Base-by-base conservation (phyloP, 2,329 filamentous ascomycete species). In the Metarhizium album region DNA sequence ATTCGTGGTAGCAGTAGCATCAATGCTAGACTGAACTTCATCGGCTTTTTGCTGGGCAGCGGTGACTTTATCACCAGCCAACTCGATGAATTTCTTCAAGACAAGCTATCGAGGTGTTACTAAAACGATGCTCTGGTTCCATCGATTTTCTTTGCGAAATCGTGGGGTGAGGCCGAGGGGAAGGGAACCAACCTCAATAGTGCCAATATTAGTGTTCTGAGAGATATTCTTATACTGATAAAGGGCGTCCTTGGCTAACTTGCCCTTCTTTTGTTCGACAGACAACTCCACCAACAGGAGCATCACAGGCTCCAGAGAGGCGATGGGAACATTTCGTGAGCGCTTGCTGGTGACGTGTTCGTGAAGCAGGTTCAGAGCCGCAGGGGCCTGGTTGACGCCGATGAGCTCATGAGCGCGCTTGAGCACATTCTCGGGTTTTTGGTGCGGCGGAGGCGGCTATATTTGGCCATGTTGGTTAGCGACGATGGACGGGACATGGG, bases 151-250 rank as follows among this genome's bases (percentile, higher is more conserved):
- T 23, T n/a, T 29, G 27, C 27, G 7, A 29, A 6, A 9, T 29
- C 27, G 27, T 29, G 7, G 7, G 27, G 27, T 6, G 11, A 29
- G 27, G 27, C 27, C 7, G 3, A 11, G 27, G 23, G 14, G 11
- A 46, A 29, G 48, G 23, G 31, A 50, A 63, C 68, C 42, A 74
- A 89, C 86, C 82, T 97, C 93, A 68, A 98, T 98, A 55, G 93
- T 98, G 62, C 83, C 90, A 59, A 98, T 90, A 67, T 97, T 97
- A 61, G 91, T 95, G 75, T 98, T 98, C 71, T 98, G 93, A 51
- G 90, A 91, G 60, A 96, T 97, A 71, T 98, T 98, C 80, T 98
- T 98, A 81, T 98, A 98, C 71, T 96, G 93, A 71, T 97, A 98
- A 46, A 98, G 80, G 55, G 93, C 93, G 74, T 98, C 93, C 79